These are phyloP conservation scores for carrot (Daucus carota) DNA, from an alignment of 129 eudicot genomes.

Conservation along the genomic window DH1_v3.0 NC_030385.2:42274001-42274500, in stretches of 20 bases:
- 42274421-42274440: not conserved
- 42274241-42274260: not conserved
- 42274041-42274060: slow-evolving; percentile 64
- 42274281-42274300: not conserved
- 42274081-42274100: slow-evolving; percentile 68
- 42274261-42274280: not conserved
- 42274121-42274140: slow-evolving; percentile 79
- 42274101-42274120: slow-evolving; percentile 63
- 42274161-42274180: not conserved
- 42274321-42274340: not conserved
- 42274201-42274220: not conserved
- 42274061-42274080: slow-evolving; percentile 69
- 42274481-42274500: slow-evolving; percentile 67
- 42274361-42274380: not conserved
- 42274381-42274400: not conserved
- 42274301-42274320: not conserved
- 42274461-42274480: slow-evolving; percentile 32
- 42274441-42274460: not conserved
- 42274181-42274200: not conserved
- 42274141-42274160: not conserved
- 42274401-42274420: not conserved
- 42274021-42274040: slow-evolving; percentile 53
- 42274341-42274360: not conserved
- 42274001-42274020: slow-evolving; percentile 48
- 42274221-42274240: not conserved